Conservation (phyloP, 2,329 filamentous ascomycete genomes). For the Monilinia laxa region DNA sequence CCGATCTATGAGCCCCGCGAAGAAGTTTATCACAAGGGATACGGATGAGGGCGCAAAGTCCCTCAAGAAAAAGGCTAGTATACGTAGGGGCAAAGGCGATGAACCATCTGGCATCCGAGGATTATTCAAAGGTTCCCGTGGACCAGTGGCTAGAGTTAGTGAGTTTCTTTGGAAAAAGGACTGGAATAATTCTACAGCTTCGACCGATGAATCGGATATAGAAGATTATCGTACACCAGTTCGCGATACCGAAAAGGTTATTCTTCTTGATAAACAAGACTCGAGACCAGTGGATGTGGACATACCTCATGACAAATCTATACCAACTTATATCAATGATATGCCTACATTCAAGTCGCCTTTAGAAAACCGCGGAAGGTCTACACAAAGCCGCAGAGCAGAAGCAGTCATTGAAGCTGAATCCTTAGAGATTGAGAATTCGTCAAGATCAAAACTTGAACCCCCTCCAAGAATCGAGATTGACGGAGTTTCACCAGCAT, state of each 20-base stretch:
- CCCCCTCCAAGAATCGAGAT: constrained; percentile 52
- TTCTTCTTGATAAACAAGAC: constrained; percentile 27
- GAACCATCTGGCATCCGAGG: constrained; percentile 62
- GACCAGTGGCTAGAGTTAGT: constrained; percentile 60
- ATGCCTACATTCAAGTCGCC: constrained; percentile 54
- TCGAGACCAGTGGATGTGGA: constrained; percentile 14
- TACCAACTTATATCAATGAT: constrained; percentile 31
- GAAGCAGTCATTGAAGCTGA: constrained; percentile 31
- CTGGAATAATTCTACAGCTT: constrained; percentile 45
- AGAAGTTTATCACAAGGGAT: constrained; percentile 42
- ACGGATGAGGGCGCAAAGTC: constrained; percentile 51
- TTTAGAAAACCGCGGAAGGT: constrained; percentile 43
- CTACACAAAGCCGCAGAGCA: constrained; percentile 33
- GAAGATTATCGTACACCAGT: constrained; percentile 45
- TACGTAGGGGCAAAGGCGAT: constrained; percentile 46
- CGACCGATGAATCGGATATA: constrained; percentile 49
- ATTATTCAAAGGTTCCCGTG: constrained; percentile 74
- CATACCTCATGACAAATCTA: constrained; percentile 26
- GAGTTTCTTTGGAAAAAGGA: constrained; percentile 62
- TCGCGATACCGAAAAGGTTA: constrained; percentile 43
- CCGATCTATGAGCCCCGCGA: constrained; percentile 43
- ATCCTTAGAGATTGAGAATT: constrained; percentile 42
- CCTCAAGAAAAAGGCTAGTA: constrained; percentile 50
- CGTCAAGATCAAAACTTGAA: constrained; percentile 47
- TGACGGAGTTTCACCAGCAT: constrained; percentile 40